Evolutionary conservation across 176 grass and related monocot genomes (phyloP).

Genomic region (Tillandsia leiboldiana): DNA sequence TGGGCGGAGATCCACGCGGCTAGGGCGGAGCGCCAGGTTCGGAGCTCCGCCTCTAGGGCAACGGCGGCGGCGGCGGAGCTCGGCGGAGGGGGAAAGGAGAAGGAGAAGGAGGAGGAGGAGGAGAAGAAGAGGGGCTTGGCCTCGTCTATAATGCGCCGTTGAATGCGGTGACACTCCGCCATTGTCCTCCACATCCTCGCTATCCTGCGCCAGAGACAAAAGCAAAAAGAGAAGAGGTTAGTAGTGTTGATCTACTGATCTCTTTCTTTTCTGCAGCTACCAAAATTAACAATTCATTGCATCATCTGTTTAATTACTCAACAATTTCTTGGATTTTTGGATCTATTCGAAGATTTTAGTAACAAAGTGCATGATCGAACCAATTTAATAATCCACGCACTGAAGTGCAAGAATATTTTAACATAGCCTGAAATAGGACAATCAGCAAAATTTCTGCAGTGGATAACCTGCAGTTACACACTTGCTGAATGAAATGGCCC

Average conservation of each 20-base stretch:
- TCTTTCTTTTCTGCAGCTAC: background rate
- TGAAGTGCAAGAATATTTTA: too few species aligned
- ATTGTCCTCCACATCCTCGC: conserved; percentile 84
- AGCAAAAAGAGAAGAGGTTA: background rate
- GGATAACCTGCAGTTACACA: too few species aligned
- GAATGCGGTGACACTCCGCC: conserved; percentile 77
- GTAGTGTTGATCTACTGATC: background rate
- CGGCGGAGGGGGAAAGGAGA: conserved; percentile 17
- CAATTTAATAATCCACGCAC: too few species aligned
- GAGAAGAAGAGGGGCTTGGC: conserved; percentile 66
- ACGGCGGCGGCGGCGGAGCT: conserved; percentile 28
- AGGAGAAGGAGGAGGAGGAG: conserved; percentile 22
- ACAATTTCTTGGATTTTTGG: too few species aligned
- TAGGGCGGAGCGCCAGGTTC: conserved; percentile 48
- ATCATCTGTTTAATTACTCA: too few species aligned
- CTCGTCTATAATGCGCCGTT: conserved; percentile 68
- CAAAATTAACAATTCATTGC: too few species aligned
- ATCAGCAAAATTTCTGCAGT: too few species aligned
- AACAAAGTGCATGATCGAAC: too few species aligned
- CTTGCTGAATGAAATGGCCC: too few species aligned
- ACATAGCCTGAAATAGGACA: too few species aligned
- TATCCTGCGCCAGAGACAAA: conserved; percentile 26
- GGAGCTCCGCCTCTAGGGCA: conserved; percentile 51
- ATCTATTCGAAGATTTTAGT: too few species aligned
- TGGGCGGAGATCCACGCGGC: conserved; percentile 66